Percentiles rank a stretch among this genome's conserved stretches.
These are phyloP conservation scores for Exophiala sp. DNA, from an alignment of 2,329 filamentous ascomycete species.

Conservation along the genomic window DNA sequence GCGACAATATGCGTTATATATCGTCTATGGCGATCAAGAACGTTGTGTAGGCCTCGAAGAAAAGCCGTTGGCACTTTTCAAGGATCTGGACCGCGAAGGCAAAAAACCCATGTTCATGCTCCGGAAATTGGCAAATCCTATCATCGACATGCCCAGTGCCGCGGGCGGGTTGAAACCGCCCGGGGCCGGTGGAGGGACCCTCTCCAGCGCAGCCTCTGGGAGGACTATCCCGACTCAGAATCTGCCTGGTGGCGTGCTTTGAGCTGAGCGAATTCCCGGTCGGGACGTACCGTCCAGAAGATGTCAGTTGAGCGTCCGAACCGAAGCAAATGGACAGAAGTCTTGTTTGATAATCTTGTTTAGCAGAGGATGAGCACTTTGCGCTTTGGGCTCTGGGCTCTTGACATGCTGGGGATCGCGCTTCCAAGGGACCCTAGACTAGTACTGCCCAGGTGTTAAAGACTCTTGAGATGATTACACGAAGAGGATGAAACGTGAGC, in stretches of 20 bases:
- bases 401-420: too few relatives aligned
- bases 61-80: slow-evolving; percentile 91
- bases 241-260: slow-evolving; percentile 23
- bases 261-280: neutral
- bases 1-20: slow-evolving; percentile 95
- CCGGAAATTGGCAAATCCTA: slow-evolving; percentile 52
- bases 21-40: slow-evolving; percentile 98
- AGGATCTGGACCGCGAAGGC: slow-evolving; percentile 92
- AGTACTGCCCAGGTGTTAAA: too few relatives aligned
- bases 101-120: slow-evolving; percentile 99
- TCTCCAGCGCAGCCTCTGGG: slow-evolving; percentile 11
- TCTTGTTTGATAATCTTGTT: neutral
- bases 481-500: neutral
- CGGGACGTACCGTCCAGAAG: neutral
- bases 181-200: slow-evolving; percentile 8
- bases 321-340: neutral
- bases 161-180: slow-evolving; percentile 17
- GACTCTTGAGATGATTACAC: neutral
- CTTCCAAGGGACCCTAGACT: too few relatives aligned
- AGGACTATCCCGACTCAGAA: slow-evolving; percentile 15
- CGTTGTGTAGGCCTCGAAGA: slow-evolving; percentile 86
- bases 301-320: neutral
- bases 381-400: neutral
- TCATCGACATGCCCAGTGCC: slow-evolving; percentile 17
- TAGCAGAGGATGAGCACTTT: neutral